These are phyloP conservation scores for Strigomonas culicis DNA, from an alignment of 208 protist species.

Conservation along the genomic window DNA sequence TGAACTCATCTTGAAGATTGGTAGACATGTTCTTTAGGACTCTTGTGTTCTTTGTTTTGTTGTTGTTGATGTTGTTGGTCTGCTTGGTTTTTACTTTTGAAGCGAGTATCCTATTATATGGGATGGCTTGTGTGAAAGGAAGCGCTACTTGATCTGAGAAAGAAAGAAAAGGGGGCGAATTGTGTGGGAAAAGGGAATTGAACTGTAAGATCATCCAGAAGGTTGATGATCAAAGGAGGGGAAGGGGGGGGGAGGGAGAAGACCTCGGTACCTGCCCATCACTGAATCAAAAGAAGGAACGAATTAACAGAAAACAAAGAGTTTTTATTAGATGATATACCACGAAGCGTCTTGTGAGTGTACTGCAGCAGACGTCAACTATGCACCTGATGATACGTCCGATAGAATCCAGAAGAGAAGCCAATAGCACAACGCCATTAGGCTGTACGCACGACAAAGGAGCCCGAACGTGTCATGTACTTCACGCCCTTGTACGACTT, in stretches of 20 bases:
- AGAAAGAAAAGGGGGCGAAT: background rate
- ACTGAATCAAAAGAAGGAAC: background rate
- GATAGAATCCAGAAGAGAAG: no score
- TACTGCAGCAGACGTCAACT: no score
- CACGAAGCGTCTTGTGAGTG: no score
- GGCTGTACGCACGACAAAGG: slow-evolving; percentile 60
- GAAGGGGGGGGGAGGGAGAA: background rate
- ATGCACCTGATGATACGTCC: no score
- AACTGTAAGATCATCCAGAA: background rate
- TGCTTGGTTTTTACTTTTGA: background rate
- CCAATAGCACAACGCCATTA: background rate
- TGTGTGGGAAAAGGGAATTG: background rate
- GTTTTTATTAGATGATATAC: no score
- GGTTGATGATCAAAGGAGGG: background rate
- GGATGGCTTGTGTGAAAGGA: no score
- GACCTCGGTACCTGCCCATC: background rate
- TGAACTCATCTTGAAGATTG: slow-evolving; percentile 31
- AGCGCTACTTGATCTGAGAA: background rate
- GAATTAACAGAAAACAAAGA: background rate
- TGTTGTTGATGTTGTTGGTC: background rate
- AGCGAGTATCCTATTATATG: background rate
- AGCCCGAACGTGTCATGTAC: slow-evolving; percentile 72
- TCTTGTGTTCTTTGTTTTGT: background rate
- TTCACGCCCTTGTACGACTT: slow-evolving; percentile 90
- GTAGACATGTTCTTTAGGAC: background rate